Evolutionary conservation across 1,139 yeast genomes (phyloP), one percentile per base, ranked within the genome.

Genomic region (Protomyces inouyei): DNA sequence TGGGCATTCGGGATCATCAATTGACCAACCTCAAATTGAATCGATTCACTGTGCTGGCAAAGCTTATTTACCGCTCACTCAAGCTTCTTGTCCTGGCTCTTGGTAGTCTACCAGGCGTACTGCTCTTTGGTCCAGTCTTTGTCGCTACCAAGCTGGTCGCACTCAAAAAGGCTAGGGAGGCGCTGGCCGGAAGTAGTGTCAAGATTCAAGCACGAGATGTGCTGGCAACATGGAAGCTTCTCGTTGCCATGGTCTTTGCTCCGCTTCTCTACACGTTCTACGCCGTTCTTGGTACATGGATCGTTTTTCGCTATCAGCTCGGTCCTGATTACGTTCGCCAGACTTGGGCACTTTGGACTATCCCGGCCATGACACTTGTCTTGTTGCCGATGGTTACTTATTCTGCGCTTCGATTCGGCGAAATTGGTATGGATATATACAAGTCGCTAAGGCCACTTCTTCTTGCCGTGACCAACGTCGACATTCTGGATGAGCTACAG

Each of bases 191-290:
- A 6, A 90, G 97, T 0, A 82, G 90, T 1, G 98, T 93, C 40
- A 93, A 93, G 74, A 86, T 93, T 68, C 84, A 85, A 71, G 98
- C 96, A 32, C 86, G 86, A 66, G 98, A 93, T 75, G 97, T 93
- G 35, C 81, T 91, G 66, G 97, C 97, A 1, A 91, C 97, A 1
- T 91, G 98, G 98, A 93, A 93, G 75, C 85, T 93, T 54, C 79
- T 93, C 69, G 92, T 93, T 55, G 85, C 93, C 45, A 82, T 93
- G 83, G 96, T 93, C 6, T 78, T 89, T 66, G 95, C 97, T 0
- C 98, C 98, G 1, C 75, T 90, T 46, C 78, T 93, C 45, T 93
- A 92, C 76, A 83, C 85, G 55, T 79, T 87, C 67, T 93, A 93
- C 75, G 91, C 97, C 0, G 72, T 85, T 5, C 69, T 88, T 52